Conservation (phyloP, 192 early-diverging fungal genomes). For the Coemansia sp. region DNA sequence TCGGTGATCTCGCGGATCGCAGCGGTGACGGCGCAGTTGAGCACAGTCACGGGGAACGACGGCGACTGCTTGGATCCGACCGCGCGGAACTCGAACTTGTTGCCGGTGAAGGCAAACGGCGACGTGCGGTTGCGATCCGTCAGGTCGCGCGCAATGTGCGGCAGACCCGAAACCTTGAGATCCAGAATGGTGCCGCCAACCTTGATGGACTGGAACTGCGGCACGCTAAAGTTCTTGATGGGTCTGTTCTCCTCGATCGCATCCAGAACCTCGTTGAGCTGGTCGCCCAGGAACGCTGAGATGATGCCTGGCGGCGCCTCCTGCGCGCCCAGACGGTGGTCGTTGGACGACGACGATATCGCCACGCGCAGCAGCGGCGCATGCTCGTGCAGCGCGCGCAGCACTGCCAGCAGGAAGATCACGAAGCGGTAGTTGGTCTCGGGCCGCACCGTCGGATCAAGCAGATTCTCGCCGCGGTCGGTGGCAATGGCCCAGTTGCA, state of each 20-base stretch:
- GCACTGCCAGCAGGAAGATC: slow-evolving; percentile 87
- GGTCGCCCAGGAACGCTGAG: slow-evolving; percentile 97
- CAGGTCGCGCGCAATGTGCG: slow-evolving; percentile 91
- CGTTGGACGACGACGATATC: slow-evolving; percentile 94
- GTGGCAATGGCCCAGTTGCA: slow-evolving; percentile 98
- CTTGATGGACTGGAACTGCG: slow-evolving; percentile 89
- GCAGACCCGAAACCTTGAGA: slow-evolving; percentile 91
- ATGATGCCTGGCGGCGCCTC: slow-evolving; percentile 98
- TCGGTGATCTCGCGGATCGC: slow-evolving; percentile 74
- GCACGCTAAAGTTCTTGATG: slow-evolving; percentile 83
- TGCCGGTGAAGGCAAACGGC: slow-evolving; percentile 99
- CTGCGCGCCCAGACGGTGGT: slow-evolving; percentile 97
- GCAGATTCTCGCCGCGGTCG: slow-evolving; percentile 93
- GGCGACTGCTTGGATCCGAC: slow-evolving; percentile 98
- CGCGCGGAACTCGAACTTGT: slow-evolving; percentile 99
- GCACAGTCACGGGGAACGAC: slow-evolving; percentile 91
- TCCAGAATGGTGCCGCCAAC: slow-evolving; percentile 95
- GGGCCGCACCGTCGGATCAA: slow-evolving; percentile 93
- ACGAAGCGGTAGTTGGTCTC: slow-evolving; percentile 99
- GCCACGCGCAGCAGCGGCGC: slow-evolving; percentile 87
- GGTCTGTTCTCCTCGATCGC: slow-evolving; percentile 87
- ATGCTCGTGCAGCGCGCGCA: slow-evolving; percentile 91
- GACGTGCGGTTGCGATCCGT: slow-evolving; percentile 99
- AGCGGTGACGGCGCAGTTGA: slow-evolving; percentile 90
- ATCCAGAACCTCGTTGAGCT: slow-evolving; percentile 93